Conservation (phyloP, 1,139 yeast species). For the Lodderomyces elongisporus region DNA sequence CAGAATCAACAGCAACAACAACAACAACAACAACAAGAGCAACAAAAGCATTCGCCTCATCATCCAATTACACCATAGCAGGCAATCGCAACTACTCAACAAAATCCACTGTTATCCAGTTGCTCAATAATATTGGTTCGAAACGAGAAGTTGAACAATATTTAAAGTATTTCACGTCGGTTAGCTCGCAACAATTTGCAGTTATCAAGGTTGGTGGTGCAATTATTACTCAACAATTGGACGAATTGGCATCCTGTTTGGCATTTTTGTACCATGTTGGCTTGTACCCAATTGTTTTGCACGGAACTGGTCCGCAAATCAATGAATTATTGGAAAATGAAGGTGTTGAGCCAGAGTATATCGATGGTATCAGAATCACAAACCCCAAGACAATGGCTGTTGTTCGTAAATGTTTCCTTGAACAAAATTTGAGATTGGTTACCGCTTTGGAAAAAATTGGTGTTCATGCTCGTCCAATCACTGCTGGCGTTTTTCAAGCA, state of each 20-base stretch:
- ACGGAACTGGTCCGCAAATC: constrained; percentile 99
- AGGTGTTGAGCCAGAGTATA: constrained; percentile 93
- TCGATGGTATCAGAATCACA: constrained; percentile 95
- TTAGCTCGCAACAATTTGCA: constrained; percentile 93
- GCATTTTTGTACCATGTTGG: constrained; percentile 98
- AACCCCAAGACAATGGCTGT: constrained; percentile 94
- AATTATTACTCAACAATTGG: constrained; percentile 88
- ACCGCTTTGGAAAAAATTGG: constrained; percentile 96
- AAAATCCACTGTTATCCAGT: constrained; percentile 90
- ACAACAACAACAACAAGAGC: constrained; percentile 1
- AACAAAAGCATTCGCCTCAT: constrained; percentile 1
- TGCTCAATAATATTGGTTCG: constrained; percentile 91
- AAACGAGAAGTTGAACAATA: constrained; percentile 97
- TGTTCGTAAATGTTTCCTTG: constrained; percentile 89
- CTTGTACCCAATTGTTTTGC: constrained; percentile 90
- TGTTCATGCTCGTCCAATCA: constrained; percentile 96
- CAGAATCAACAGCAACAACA: constrained; percentile 1
- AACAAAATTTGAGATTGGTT: constrained; percentile 89
- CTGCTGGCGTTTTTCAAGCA: constrained; percentile 96
- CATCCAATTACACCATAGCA: too few relatives aligned
- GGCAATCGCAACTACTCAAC: constrained; percentile 46
- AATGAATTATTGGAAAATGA: constrained; percentile 88
- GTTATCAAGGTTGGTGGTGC: constrained; percentile 99
- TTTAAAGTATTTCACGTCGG: constrained; percentile 92
- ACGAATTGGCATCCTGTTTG: constrained; percentile 89